A percentile compares a stretch with the other conserved stretches of the same genome.
Conservation (phyloP, 441 rosid species). For the Brassica hybrid region DNA sequence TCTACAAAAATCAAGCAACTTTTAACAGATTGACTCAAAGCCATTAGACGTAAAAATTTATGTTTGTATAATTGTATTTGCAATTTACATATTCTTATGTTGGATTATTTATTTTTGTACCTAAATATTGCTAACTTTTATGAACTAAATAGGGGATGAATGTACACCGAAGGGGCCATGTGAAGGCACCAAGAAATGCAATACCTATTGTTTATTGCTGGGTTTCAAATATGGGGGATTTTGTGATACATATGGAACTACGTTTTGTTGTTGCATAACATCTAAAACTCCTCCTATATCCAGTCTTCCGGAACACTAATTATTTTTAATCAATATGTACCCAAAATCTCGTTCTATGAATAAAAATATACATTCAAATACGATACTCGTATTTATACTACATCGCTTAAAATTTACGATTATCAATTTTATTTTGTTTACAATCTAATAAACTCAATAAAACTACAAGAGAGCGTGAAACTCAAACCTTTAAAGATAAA, state of each 20-base stretch:
- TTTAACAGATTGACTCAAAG: not conserved
- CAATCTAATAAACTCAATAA: too few species aligned
- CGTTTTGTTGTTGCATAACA: not conserved
- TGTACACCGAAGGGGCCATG: not conserved
- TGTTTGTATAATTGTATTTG: not conserved
- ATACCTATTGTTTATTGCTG: not conserved
- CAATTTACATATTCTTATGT: not conserved
- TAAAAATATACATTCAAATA: too few species aligned
- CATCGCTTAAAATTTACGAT: too few species aligned
- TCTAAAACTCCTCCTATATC: not conserved
- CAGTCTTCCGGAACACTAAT: not conserved
- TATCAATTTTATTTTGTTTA: too few species aligned
- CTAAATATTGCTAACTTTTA: too few species aligned
- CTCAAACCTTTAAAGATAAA: too few species aligned
- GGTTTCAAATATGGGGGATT: not conserved
- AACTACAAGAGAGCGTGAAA: too few species aligned
- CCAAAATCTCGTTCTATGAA: too few species aligned
- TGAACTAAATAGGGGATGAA: not conserved
- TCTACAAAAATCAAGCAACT: not conserved
- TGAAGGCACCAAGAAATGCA: not conserved
- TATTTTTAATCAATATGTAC: not conserved
- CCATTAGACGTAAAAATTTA: not conserved
- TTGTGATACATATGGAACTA: not conserved
- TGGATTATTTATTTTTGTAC: not conserved
- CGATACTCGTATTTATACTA: too few species aligned